These are phyloP conservation scores for Apiotrichum mycotoxinovorans DNA, from an alignment of 1,284 basidiomycete species.

Conservation along the genomic window DNA sequence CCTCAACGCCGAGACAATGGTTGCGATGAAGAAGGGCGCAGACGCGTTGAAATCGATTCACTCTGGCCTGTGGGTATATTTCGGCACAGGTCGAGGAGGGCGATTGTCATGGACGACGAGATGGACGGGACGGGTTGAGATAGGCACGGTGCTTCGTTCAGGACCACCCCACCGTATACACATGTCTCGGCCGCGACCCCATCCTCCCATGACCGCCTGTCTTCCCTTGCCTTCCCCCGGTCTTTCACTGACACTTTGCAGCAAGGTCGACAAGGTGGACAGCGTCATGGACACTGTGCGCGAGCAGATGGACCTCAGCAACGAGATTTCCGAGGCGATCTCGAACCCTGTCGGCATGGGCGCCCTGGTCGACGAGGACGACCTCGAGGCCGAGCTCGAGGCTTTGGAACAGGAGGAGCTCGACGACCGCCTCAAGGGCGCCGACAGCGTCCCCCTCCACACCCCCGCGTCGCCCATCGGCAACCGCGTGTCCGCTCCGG, in stretches of 20 bases:
- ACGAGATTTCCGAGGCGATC: conserved; percentile 94
- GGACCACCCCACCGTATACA: no score
- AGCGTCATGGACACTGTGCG: conserved; percentile 83
- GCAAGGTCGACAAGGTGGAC: conserved; percentile 86
- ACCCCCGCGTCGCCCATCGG: conserved; percentile 62
- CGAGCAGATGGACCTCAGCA: conserved; percentile 90
- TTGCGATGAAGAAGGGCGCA: conserved; percentile 94
- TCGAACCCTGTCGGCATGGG: conserved; percentile 71
- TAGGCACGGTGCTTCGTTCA: no score
- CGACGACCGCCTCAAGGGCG: conserved; percentile 79
- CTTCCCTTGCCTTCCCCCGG: neutral
- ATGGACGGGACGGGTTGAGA: no score
- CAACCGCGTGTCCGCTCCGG: conserved; percentile 46
- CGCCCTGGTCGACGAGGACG: conserved; percentile 74
- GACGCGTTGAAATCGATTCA: conserved; percentile 91
- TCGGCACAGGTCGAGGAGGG: neutral
- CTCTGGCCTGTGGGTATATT: conserved; percentile 71
- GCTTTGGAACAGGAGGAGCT: conserved; percentile 90
- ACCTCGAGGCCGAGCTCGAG: conserved; percentile 76
- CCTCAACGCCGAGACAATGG: conserved; percentile 97
- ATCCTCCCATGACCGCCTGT: neutral
- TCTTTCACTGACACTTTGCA: neutral
- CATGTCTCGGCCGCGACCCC: no score
- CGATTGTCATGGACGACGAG: no score
- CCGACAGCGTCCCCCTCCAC: conserved; percentile 87